Evolutionary conservation across 768 basidiomycete species (phyloP).

Genomic region (Phaeotremella fagi): DNA sequence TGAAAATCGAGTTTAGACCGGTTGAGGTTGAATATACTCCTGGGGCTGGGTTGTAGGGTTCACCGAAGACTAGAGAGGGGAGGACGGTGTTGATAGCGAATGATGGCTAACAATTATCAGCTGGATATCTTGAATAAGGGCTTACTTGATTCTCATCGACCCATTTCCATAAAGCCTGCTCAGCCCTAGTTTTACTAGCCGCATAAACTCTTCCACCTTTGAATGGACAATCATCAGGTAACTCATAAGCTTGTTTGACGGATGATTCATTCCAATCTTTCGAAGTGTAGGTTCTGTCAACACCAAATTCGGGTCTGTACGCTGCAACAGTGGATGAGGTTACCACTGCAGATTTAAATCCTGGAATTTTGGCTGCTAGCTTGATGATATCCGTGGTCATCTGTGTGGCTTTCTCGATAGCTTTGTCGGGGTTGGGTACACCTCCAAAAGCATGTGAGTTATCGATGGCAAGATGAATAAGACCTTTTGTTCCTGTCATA

Average conservation of each 20-base stretch:
- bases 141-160: constrained; percentile 14
- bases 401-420: not conserved
- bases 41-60: constrained; percentile 2
- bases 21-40: constrained; percentile 4
- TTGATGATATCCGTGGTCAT: not conserved
- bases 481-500: no score
- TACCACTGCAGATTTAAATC: not conserved
- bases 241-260: not conserved
- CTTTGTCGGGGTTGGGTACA: not conserved
- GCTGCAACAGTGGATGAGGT: not conserved
- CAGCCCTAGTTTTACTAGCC: constrained; percentile 17
- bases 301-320: not conserved
- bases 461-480: not conserved
- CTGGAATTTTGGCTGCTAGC: not conserved
- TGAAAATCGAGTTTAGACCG: not conserved
- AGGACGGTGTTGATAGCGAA: constrained; percentile 8
- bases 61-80: not conserved
- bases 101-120: not conserved
- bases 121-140: not conserved
- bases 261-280: not conserved
- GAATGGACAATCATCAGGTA: not conserved
- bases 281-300: not conserved
- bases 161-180: constrained; percentile 26
- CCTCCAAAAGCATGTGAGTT: not conserved
- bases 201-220: not conserved